Evolutionary conservation across 2,329 filamentous ascomycete species (phyloP), one percentile per base, ranked within the genome.

Genomic region (Arthrobotrys iridis): DNA sequence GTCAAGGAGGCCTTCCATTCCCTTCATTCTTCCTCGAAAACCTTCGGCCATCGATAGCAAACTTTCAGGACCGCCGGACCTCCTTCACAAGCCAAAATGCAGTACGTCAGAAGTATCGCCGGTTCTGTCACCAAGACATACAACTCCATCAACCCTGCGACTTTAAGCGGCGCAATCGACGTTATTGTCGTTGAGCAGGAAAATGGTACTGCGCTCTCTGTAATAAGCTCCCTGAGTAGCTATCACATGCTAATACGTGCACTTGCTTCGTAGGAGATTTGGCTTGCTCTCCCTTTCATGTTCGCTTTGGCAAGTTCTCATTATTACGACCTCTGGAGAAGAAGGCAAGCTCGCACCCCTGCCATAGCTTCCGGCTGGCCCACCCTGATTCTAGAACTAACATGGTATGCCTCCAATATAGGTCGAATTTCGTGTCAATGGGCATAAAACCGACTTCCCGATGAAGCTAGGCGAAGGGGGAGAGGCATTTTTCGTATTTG

Each of bases 71-170:
- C 46, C 3, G 15, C 22, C 66, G 50, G 26, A 30, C 26, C n/a
- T 24, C 41, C 22, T 24, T 22, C 41, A 13, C 11, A 24, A 24
- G 55, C 43, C 50, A 40, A 66, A 28, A 75, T 75, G 71, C 71
- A 75, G 71, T 75, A 75, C 43, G 71, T 75, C 46, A 67, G 71
- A 59, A 96, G 93, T 81, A 88, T 98, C 80, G 95, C 93, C 83
- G 93, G 93, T 82, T 96, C 93, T 60, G 94, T 99, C 80, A 96
- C 93, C 79, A 97, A 95, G 84, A 94, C 95, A 83, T 99, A 95
- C 95, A 99, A 99, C 84, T 97, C 93, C 24, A 96, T 99, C 86
- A 99, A 99, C 83, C 95, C 95, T 58, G 93, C 95, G 46, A 99
- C 95, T 10, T 88, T 99, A 68, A 97, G 93, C 84, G 95, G 95